phyloP scores from a whole-genome alignment of 1,284 basidiomycete genomes.

The Exsudoporus floridanus region DNA sequence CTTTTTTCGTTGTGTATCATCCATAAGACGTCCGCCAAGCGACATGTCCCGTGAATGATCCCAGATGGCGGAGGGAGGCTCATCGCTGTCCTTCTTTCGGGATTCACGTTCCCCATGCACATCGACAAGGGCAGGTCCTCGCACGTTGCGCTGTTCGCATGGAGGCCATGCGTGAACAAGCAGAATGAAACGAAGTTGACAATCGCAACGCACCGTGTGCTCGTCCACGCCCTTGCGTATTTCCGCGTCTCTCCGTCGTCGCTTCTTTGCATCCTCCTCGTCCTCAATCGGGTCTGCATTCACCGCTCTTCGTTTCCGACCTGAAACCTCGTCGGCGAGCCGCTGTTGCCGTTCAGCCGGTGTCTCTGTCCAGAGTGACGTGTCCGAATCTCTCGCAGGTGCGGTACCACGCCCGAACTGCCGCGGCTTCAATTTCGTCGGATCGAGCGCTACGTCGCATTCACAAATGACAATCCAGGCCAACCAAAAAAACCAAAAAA shows the following conservation, averaged over 20 bases:
- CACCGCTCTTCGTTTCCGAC: constrained; percentile 72
- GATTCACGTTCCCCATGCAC: constrained; percentile 47
- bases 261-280: constrained; percentile 40
- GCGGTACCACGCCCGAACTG: constrained; percentile 72
- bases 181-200: neutral
- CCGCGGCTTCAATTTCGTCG: constrained; percentile 68
- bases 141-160: constrained; percentile 52
- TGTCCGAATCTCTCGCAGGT: constrained; percentile 46
- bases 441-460: constrained; percentile 54
- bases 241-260: constrained; percentile 69
- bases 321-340: constrained; percentile 81
- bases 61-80: constrained; percentile 72
- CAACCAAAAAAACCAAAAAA: neutral
- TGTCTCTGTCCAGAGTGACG: constrained; percentile 89
- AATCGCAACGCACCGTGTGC: constrained; percentile 64
- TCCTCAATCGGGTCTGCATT: constrained; percentile 45
- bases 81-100: constrained; percentile 42
- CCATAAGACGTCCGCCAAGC: constrained; percentile 80
- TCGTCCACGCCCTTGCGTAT: constrained; percentile 71
- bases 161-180: neutral
- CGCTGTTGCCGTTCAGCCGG: constrained; percentile 84
- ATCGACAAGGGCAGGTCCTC: constrained; percentile 70
- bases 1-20: constrained; percentile 73
- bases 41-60: constrained; percentile 87
- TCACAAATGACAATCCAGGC: too few species aligned